phyloP scores from a whole-genome alignment of 805 yeast species.

The Candida piceae region DNA sequence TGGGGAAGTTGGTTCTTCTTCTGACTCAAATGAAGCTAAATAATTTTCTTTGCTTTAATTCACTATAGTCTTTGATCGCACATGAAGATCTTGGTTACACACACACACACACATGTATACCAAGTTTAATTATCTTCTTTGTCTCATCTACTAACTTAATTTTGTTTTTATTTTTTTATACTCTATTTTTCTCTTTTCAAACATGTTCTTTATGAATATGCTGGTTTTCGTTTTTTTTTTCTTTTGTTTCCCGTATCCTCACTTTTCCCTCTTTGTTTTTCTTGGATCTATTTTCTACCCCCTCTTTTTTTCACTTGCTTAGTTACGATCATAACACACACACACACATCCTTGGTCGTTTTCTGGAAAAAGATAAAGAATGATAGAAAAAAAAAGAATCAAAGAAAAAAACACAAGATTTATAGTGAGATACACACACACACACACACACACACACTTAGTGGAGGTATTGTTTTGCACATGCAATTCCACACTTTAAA shows the following conservation, averaged over 20 bases:
- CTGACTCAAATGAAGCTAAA: neutral
- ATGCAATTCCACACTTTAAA: conserved; percentile 14
- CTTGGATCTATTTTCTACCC: neutral
- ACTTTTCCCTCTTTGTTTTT: neutral
- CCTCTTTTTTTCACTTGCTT: neutral
- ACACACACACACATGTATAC: no score
- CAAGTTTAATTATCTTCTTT: no score
- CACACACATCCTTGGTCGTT: neutral
- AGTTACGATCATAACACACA: neutral
- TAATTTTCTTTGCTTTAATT: neutral
- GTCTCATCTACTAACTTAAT: no score
- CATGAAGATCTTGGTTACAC: neutral
- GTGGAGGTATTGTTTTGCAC: conserved; percentile 5
- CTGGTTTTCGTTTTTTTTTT: no score
- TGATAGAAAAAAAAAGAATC: neutral
- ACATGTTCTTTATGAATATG: no score
- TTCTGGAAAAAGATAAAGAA: no score
- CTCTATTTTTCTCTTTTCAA: no score
- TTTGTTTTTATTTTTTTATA: no score
- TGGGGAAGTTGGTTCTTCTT: neutral
- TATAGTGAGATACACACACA: conserved; percentile 1
- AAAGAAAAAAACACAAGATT: neutral
- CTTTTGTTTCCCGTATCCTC: no score
- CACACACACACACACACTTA: conserved; percentile 9
- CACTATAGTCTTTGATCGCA: neutral